These are phyloP conservation scores for Hypomontagnella submonticulosa DNA, from an alignment of 495 filamentous ascomycete genomes.

Conservation along the genomic window DNA sequence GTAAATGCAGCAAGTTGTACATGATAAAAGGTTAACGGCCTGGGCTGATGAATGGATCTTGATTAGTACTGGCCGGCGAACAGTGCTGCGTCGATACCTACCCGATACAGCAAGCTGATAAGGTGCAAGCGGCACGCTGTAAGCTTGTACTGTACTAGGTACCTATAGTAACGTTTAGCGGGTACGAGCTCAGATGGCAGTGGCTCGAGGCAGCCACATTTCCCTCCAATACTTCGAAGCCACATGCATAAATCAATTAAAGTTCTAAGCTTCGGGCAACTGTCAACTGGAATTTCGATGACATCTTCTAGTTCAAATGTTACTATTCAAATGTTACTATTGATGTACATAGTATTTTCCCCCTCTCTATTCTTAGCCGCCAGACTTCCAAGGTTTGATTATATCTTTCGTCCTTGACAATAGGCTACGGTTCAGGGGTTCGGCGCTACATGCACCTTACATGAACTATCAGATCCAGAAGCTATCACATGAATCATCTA, in stretches of 20 bases:
- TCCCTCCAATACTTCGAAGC: constrained; percentile 27
- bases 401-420: no score
- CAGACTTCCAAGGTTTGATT: no score
- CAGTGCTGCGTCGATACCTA: constrained; percentile 34
- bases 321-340: no score
- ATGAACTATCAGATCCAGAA: not conserved
- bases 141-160: not conserved
- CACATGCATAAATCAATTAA: constrained; percentile 5
- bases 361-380: no score
- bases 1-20: not conserved
- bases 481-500: constrained; percentile 11
- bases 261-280: not conserved
- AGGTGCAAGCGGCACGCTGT: constrained; percentile 11
- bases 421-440: no score
- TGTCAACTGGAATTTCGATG: constrained; percentile 2
- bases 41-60: constrained; percentile 15
- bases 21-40: constrained; percentile 18
- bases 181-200: constrained; percentile 32
- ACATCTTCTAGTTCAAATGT: not conserved
- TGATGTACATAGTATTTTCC: no score
- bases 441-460: not conserved
- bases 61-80: constrained; percentile 15
- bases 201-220: constrained; percentile 30
- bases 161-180: constrained; percentile 9
- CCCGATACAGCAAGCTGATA: constrained; percentile 33